Conservation (phyloP, 2,329 filamentous ascomycete species). For the Xylariaceae sp. region DNA sequence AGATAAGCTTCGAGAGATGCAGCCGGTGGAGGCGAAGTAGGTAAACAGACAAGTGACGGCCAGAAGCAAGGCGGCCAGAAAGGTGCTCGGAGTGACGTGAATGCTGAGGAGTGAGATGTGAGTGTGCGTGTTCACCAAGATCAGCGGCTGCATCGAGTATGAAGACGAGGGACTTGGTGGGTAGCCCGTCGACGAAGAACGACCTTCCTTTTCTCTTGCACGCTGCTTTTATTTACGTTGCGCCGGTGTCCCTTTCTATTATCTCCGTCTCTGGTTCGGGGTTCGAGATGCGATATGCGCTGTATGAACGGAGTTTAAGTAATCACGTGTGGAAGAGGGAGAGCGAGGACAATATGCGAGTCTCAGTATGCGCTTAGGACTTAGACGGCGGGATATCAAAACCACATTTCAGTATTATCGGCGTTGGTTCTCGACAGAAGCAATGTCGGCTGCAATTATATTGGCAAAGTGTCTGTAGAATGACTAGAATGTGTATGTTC, state of each 20-base stretch:
- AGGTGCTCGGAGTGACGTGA: conserved; percentile 54
- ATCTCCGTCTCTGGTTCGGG: background rate
- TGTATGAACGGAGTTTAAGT: background rate
- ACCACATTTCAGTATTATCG: background rate
- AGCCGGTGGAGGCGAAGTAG: conserved; percentile 39
- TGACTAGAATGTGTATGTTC: background rate
- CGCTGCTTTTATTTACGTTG: background rate
- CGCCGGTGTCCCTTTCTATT: background rate
- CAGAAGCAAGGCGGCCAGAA: conserved; percentile 47
- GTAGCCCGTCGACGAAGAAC: conserved; percentile 6
- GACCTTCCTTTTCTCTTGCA: background rate
- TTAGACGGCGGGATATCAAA: conserved; percentile 3
- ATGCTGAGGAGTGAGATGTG: conserved; percentile 57
- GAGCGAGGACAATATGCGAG: background rate
- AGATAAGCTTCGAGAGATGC: conserved; percentile 36
- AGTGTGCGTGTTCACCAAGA: conserved; percentile 58
- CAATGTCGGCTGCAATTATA: conserved; percentile 1
- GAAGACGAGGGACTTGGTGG: conserved; percentile 17
- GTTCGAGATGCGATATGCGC: background rate
- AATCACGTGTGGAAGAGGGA: background rate
- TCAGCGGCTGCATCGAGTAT: conserved; percentile 51
- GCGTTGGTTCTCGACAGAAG: background rate
- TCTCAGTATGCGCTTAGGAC: conserved; percentile 2
- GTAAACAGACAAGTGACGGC: conserved; percentile 47
- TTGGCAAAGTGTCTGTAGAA: background rate